Percentiles rank a stretch among this genome's conserved stretches.
phyloP scores from a whole-genome alignment of 306 rosid genomes.

The Prunus persica region Prunus_persica_NCBIv2 NC_034014.1:5896001-5896500 shows the following conservation, averaged over 20 bases:
- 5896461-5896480: constrained; percentile 22
- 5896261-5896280: not conserved
- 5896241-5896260: not conserved
- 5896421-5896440: constrained; percentile 82
- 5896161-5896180: not conserved
- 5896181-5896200: constrained; percentile 1
- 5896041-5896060: not conserved
- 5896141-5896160: not conserved
- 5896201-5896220: constrained; percentile 6
- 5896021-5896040: not conserved
- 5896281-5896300: no score
- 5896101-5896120: constrained; percentile 1
- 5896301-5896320: constrained; percentile 3
- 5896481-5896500: constrained; percentile 13
- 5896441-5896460: constrained; percentile 23
- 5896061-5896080: not conserved
- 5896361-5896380: constrained; percentile 85
- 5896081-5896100: not conserved
- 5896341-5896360: constrained; percentile 42
- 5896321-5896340: constrained; percentile 5
- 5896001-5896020: not conserved
- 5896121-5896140: constrained; percentile 1
- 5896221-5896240: not conserved
- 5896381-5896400: constrained; percentile 78
- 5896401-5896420: constrained; percentile 90